Conservation (phyloP, 2,329 filamentous ascomycete species). For the Mycosphaerelloides madeirae region DNA sequence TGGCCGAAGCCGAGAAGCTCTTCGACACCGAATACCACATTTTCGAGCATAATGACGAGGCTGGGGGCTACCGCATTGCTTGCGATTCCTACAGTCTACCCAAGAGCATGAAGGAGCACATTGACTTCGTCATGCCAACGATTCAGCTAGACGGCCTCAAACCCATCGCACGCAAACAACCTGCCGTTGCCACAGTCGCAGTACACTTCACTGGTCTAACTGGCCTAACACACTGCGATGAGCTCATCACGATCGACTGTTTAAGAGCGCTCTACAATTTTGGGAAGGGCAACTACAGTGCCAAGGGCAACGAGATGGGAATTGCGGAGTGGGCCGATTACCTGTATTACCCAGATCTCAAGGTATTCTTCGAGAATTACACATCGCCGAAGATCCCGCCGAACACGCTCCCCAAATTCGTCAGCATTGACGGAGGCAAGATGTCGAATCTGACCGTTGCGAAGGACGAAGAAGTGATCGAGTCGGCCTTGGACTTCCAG, state of each 20-base stretch:
- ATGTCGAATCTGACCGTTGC: slow-evolving; percentile 15
- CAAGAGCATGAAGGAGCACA: slow-evolving; percentile 17
- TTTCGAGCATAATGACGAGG: slow-evolving; percentile 31
- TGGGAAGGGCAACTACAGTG: slow-evolving; percentile 16
- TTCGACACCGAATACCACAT: slow-evolving; percentile 37
- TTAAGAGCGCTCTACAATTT: slow-evolving; percentile 22
- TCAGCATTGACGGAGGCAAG: slow-evolving; percentile 24
- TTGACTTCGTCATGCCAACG: slow-evolving; percentile 24
- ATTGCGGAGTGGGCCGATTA: slow-evolving; percentile 20
- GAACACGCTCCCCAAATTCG: slow-evolving; percentile 20
- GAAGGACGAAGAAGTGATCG: slow-evolving; percentile 13
- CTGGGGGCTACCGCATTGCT: slow-evolving; percentile 32
- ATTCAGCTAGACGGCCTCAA: slow-evolving; percentile 19
- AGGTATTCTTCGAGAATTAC: slow-evolving; percentile 20
- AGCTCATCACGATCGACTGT: slow-evolving; percentile 21
- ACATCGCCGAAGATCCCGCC: slow-evolving; percentile 20
- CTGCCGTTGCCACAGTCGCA: slow-evolving; percentile 1
- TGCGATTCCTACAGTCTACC: slow-evolving; percentile 36
- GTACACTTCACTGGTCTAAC: slow-evolving; percentile 9
- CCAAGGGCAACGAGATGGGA: slow-evolving; percentile 20
- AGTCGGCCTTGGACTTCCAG: slow-evolving; percentile 21
- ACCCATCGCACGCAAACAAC: slow-evolving; percentile 12
- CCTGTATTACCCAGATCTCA: slow-evolving; percentile 21
- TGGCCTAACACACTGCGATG: slow-evolving; percentile 11
- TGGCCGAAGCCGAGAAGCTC: slow-evolving; percentile 35